Percentiles rank a stretch among this genome's conserved stretches.
phyloP scores from a whole-genome alignment of 2,329 filamentous ascomycete genomes.

The Aspergillus chevalieri region DNA sequence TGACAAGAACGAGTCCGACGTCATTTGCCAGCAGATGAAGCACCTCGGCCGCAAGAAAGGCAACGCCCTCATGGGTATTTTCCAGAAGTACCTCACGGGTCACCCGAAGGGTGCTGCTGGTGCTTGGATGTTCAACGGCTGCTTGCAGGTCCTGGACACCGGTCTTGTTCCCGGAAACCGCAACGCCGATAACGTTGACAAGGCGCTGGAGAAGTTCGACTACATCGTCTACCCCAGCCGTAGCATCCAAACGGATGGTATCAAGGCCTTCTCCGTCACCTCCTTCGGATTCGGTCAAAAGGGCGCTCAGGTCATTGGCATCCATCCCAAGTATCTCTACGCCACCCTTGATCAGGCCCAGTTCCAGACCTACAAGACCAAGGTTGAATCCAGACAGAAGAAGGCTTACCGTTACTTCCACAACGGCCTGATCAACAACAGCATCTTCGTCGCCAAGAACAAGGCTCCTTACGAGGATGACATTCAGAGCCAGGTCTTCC shows the following conservation, averaged over 20 bases:
- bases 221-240: slow-evolving; percentile 96
- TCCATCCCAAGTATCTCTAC: slow-evolving; percentile 93
- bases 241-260: slow-evolving; percentile 90
- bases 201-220: slow-evolving; percentile 95
- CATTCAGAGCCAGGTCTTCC: slow-evolving; percentile 78
- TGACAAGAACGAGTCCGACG: slow-evolving; percentile 98
- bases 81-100: slow-evolving; percentile 98
- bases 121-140: slow-evolving; percentile 99
- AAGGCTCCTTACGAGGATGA: slow-evolving; percentile 84
- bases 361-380: slow-evolving; percentile 74
- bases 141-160: slow-evolving; percentile 87
- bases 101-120: slow-evolving; percentile 98
- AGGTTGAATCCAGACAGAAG: slow-evolving; percentile 92
- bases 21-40: slow-evolving; percentile 91
- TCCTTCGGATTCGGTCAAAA: slow-evolving; percentile 99
- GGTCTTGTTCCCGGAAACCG: slow-evolving; percentile 94
- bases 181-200: slow-evolving; percentile 95
- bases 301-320: slow-evolving; percentile 92
- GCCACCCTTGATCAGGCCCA: slow-evolving; percentile 84
- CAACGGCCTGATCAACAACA: slow-evolving; percentile 96
- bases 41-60: slow-evolving; percentile 95
- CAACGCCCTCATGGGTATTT: slow-evolving; percentile 91
- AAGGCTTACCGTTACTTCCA: slow-evolving; percentile 99
- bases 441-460: slow-evolving; percentile 90
- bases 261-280: slow-evolving; percentile 98